Base-by-base conservation (phyloP, 2,329 filamentous ascomycete genomes). In the Claviceps sp. region DNA sequence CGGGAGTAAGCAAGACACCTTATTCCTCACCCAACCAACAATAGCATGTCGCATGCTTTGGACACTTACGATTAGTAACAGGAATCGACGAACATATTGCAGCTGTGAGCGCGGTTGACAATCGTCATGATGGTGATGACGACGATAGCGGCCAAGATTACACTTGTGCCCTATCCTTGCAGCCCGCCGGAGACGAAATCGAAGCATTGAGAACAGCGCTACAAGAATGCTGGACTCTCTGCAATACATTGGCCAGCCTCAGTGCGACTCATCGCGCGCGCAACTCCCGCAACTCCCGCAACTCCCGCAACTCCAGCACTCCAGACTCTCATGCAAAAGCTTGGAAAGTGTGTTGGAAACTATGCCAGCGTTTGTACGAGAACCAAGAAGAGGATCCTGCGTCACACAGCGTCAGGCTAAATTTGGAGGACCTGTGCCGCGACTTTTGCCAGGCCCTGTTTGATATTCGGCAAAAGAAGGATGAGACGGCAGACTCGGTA, bases 401-500 rank as follows among this genome's bases (percentile, higher is more conserved):
- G 50, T 68, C 68, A n/a, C 78, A 79, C 36, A 82, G 85, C 54
- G 81, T 90, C 44, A 77, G 79, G 52, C 80, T 82, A 20, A 94
- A 88, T 1, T 71, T 96, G 39, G 89, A 34, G 29, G 29, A 95
- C 64, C 73, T 95, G 4, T 95, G 89, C 64, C 83, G 89, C 22
- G 88, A 95, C 57, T 95, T 97, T 62, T 95, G 89, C 60, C 89
- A 95, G 67, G 80, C 88, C 0, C 72, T 96, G 11, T 97, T 96
- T 61, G 90, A 96, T 62, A 83, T 91, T 17, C 78, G 90, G 40
- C 78, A 85, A 54, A 82, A 82, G 56, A 82, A 84, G 49, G 85
- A 95, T 56, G 88, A 93, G 60, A 71, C 80, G 1, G 79, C 85
- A 0, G 91, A 97, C 65, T 95, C 90, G 0, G 84, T 96, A 14